A percentile compares a stretch with the other conserved stretches of the same genome.
phyloP scores from a whole-genome alignment of 768 basidiomycete species.

The Tylopilus subfusipes region DNA sequence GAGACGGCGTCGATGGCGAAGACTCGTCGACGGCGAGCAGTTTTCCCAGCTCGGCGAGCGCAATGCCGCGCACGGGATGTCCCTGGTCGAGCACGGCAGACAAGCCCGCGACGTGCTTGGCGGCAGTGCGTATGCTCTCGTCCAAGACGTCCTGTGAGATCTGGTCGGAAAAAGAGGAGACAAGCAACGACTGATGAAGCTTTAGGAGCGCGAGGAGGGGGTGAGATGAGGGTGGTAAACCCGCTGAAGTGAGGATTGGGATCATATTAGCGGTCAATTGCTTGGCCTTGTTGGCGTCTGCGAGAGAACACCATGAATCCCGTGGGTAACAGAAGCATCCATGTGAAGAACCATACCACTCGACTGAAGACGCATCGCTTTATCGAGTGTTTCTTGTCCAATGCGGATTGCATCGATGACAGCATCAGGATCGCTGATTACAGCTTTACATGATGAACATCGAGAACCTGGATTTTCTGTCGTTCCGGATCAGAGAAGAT shows the following conservation, averaged over 20 bases:
- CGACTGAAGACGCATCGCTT: constrained; percentile 61
- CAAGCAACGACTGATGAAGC: constrained; percentile 67
- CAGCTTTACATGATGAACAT: constrained; percentile 54
- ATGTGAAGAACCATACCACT: constrained; percentile 40
- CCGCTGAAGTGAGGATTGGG: constrained; percentile 56
- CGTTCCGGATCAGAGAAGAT: neutral
- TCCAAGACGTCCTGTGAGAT: constrained; percentile 55
- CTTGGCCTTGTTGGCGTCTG: constrained; percentile 57
- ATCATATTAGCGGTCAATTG: constrained; percentile 64
- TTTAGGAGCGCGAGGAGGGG: constrained; percentile 74
- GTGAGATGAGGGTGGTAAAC: constrained; percentile 63
- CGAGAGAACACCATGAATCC: neutral
- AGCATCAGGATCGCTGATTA: constrained; percentile 46
- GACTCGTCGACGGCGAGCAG: constrained; percentile 78
- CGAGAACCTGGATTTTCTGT: constrained; percentile 47
- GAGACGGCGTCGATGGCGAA: constrained; percentile 33
- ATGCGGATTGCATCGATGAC: constrained; percentile 63
- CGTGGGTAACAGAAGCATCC: neutral
- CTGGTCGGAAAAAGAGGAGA: constrained; percentile 43
- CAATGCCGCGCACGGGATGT: constrained; percentile 76
- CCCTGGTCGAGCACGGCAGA: constrained; percentile 50
- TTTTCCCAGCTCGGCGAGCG: constrained; percentile 78
- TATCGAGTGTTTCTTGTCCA: constrained; percentile 71
- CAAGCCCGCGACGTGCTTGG: constrained; percentile 53
- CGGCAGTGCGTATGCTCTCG: constrained; percentile 55